Base-by-base conservation (phyloP, 306 rosid genomes). In the Trichosanthes truncata region DNA sequence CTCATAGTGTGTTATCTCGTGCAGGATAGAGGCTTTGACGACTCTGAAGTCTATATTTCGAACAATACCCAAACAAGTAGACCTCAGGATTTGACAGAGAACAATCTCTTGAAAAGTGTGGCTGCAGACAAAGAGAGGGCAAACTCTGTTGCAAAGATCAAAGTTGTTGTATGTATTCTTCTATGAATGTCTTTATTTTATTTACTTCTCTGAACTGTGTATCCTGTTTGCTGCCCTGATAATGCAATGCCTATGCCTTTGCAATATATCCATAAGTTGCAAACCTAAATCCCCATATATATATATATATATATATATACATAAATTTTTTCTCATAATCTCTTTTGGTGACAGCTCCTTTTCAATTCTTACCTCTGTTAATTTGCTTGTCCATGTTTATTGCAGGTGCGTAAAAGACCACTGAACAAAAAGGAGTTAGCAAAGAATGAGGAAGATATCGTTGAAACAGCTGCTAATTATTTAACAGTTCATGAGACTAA, bases 361-460 rank as follows among this genome's bases (percentile, higher is more conserved):
- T 78, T 76, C 38, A 67, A 56, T 52, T 53, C 31, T 74, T 67
- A 8, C 21, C 45, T 79, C 36, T 87, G 25, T 73, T 63, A 75
- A 38, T 3, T 72, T 71, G 55, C 1, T 5, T 80, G 61, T 55
- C 75, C 79, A 59, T 53, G 57, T 38, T 84, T 52, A 40, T 81
- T 88, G 81, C 94, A 96, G 99, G 99, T 96, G 79, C 94, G 99
- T 76, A 96, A 96, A 84, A 91, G 99, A 80, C 99, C 99, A 25
- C 88, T 96, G 69, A 96, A 96, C 77, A 93, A 96, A 83, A 96
- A 93, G 84, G 99, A 96, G 82, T 81, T 93, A 78, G 91, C 92
- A 29, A 96, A 96, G 87, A 91, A 90, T 79, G 99, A 96, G 88
- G 98, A 90, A 89, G 99, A 96, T 82, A 96, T 96, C 29, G 87